Percentiles rank a stretch among this genome's conserved stretches.
Evolutionary conservation across 305 asterid genomes (phyloP).

Genomic region (Fraxinus floribunda): DNA sequence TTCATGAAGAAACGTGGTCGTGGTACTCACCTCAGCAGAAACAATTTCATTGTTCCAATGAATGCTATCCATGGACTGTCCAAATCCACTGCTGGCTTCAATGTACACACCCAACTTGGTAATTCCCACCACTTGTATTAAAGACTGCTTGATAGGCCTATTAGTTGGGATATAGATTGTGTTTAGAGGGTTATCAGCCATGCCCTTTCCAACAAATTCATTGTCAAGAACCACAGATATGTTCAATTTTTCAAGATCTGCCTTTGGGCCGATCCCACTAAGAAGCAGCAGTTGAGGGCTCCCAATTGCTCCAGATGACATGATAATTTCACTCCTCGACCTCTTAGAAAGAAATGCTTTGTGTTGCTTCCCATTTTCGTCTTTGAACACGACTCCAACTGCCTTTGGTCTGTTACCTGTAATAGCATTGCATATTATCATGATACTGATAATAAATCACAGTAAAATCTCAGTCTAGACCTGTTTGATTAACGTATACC

Average conservation of each 20-base stretch:
- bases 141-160: constrained; percentile 55
- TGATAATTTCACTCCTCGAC: constrained; percentile 60
- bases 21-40: constrained; percentile 79
- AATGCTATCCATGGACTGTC: constrained; percentile 74
- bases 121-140: constrained; percentile 87
- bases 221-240: constrained; percentile 69
- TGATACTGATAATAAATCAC: not conserved
- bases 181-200: constrained; percentile 88
- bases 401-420: constrained; percentile 73
- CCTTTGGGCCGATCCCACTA: constrained; percentile 88
- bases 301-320: constrained; percentile 86
- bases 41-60: constrained; percentile 73
- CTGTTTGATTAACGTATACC: constrained; percentile 31
- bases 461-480: too few species aligned
- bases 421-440: not conserved
- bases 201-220: constrained; percentile 64
- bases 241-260: constrained; percentile 63
- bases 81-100: constrained; percentile 92
- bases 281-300: constrained; percentile 86
- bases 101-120: constrained; percentile 87
- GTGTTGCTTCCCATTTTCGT: constrained; percentile 73
- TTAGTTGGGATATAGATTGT: constrained; percentile 74
- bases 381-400: constrained; percentile 76
- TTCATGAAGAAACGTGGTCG: not conserved
- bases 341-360: constrained; percentile 59